Percentiles rank a stretch among this genome's conserved stretches.
Evolutionary conservation across 805 yeast species (phyloP).

Genomic region (Candida rishiriensis): DNA sequence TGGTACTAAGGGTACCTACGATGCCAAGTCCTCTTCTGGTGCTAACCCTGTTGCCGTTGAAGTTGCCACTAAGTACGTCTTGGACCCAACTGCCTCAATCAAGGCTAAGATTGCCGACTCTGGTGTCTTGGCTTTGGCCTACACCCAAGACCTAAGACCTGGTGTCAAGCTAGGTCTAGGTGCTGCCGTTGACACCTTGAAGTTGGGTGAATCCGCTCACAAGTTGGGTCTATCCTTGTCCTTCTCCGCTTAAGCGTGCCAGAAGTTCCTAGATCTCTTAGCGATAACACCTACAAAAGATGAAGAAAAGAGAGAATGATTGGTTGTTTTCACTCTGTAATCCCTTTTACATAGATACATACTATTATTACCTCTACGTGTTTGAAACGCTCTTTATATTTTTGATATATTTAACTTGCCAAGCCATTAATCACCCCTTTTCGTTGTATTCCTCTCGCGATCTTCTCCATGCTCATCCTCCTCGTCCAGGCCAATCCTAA

Average conservation of each 20-base stretch:
- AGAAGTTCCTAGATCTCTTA: too few species aligned
- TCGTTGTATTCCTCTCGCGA: neutral
- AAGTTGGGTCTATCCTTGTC: constrained; percentile 94
- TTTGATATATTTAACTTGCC: too few species aligned
- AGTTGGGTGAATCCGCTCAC: constrained; percentile 95
- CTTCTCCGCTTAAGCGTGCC: constrained; percentile 91
- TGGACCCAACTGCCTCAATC: constrained; percentile 84
- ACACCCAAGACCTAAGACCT: constrained; percentile 91
- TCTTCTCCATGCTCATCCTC: neutral
- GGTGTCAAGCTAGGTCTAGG: constrained; percentile 97
- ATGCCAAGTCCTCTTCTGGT: constrained; percentile 69
- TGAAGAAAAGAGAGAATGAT: too few species aligned
- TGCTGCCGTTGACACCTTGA: constrained; percentile 93
- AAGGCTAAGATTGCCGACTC: constrained; percentile 97
- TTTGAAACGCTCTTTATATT: too few species aligned
- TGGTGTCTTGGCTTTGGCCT: constrained; percentile 89
- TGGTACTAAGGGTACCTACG: constrained; percentile 97
- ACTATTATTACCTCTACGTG: too few species aligned
- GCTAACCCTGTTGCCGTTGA: constrained; percentile 83
- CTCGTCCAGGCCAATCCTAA: constrained; percentile 27
- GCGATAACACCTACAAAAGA: too few species aligned
- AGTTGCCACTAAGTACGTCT: constrained; percentile 90
- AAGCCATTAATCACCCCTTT: too few species aligned
- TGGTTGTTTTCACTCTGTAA: too few species aligned
- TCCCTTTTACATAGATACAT: too few species aligned